Evolutionary conservation across 2,329 filamentous ascomycete genomes (phyloP).

Genomic region (Trichophyton verrucosum): DNA sequence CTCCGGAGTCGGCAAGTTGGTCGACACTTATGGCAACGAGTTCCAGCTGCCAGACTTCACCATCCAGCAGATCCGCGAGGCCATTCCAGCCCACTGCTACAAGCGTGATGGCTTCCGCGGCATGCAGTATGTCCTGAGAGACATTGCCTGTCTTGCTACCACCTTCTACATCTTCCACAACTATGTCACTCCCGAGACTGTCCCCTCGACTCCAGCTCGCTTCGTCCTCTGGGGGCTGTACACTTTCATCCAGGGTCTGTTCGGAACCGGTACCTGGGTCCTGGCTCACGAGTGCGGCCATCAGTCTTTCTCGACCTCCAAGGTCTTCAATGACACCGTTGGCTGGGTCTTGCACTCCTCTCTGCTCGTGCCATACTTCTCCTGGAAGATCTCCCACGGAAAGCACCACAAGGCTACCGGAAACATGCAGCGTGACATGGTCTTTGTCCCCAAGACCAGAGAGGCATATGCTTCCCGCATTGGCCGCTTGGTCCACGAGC

Average conservation of each 20-base stretch:
- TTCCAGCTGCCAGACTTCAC: constrained; percentile 91
- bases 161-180: constrained; percentile 84
- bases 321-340: constrained; percentile 77
- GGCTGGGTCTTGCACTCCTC: constrained; percentile 84
- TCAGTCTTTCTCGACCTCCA: constrained; percentile 89
- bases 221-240: constrained; percentile 54
- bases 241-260: constrained; percentile 78
- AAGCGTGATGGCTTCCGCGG: constrained; percentile 67
- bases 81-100: constrained; percentile 96
- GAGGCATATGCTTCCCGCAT: constrained; percentile 65
- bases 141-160: constrained; percentile 56
- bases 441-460: constrained; percentile 89
- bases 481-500: constrained; percentile 64
- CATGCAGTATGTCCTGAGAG: constrained; percentile 72
- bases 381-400: constrained; percentile 97
- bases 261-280: constrained; percentile 91
- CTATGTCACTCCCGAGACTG: constrained; percentile 71
- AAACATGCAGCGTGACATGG: constrained; percentile 96
- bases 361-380: constrained; percentile 92
- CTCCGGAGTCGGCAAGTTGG: constrained; percentile 44
- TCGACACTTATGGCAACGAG: constrained; percentile 89
- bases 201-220: constrained; percentile 58
- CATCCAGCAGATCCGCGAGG: constrained; percentile 93
- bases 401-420: constrained; percentile 99
- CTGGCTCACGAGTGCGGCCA: constrained; percentile 97